Conservation (phyloP, 2,329 filamentous ascomycete species). For the Pseudogymnoascus sp. region DNA sequence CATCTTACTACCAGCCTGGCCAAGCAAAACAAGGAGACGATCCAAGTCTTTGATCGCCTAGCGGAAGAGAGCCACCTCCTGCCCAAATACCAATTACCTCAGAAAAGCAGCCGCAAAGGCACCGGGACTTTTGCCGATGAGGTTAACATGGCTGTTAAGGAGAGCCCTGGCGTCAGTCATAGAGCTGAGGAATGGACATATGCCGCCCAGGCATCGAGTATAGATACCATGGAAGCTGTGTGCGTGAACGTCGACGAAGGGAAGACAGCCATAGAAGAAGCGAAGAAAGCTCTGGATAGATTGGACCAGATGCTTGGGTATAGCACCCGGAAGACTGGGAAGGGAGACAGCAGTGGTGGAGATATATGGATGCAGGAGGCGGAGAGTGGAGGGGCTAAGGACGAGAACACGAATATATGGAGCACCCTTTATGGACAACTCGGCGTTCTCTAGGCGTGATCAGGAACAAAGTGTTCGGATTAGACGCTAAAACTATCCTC, state of each 20-base stretch:
- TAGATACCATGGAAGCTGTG: constrained; percentile 48
- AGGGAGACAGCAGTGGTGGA: background rate
- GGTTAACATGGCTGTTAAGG: constrained; percentile 34
- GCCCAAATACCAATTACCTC: constrained; percentile 40
- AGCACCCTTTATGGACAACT: constrained; percentile 24
- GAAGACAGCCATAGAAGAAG: constrained; percentile 46
- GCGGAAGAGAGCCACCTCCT: constrained; percentile 56
- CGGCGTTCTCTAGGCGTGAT: constrained; percentile 14
- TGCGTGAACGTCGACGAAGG: constrained; percentile 53
- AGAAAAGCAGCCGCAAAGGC: constrained; percentile 16
- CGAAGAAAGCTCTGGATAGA: constrained; percentile 41
- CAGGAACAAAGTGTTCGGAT: background rate
- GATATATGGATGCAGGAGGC: constrained; percentile 2
- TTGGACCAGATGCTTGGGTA: constrained; percentile 28
- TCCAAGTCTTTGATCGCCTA: constrained; percentile 44
- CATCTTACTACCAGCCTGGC: constrained; percentile 44
- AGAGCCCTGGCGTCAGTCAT: constrained; percentile 33
- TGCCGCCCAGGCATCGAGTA: constrained; percentile 52
- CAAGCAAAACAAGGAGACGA: constrained; percentile 43
- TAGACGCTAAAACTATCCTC: background rate
- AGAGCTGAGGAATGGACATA: constrained; percentile 50
- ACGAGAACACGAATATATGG: constrained; percentile 23
- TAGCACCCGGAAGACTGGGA: background rate
- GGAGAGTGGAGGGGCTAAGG: background rate
- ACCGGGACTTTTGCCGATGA: constrained; percentile 34